Evolutionary conservation across 2,329 filamentous ascomycete species (phyloP).

Genomic region (Curvularia eragrostidis): DNA sequence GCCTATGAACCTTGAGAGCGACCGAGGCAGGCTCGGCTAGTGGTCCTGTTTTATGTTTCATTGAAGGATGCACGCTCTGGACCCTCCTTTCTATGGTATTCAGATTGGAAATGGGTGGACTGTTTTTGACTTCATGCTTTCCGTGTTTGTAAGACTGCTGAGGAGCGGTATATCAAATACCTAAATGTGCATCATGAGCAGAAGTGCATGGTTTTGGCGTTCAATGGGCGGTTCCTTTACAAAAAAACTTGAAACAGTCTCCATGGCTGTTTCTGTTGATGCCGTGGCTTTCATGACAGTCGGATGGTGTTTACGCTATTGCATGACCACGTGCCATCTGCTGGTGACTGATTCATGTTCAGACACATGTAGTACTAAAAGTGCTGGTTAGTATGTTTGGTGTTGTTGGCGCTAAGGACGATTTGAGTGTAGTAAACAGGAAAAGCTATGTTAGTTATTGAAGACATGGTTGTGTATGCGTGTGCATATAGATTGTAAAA

Average conservation of each 20-base stretch:
- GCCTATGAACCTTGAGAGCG: neutral
- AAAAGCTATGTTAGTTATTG: neutral
- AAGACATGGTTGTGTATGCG: neutral
- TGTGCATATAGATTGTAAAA: neutral
- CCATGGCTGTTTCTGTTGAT: neutral
- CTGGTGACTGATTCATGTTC: neutral
- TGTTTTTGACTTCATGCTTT: neutral
- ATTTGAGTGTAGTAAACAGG: neutral
- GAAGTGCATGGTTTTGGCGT: slow-evolving; percentile 19
- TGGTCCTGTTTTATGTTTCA: neutral
- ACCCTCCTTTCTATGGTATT: slow-evolving; percentile 3
- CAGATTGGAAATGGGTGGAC: neutral
- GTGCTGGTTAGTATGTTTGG: neutral
- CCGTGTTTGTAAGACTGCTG: slow-evolving; percentile 22
- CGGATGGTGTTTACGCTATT: neutral
- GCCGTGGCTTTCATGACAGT: neutral
- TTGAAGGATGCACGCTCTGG: neutral
- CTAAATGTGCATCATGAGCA: slow-evolving; percentile 16
- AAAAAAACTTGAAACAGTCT: slow-evolving; percentile 9
- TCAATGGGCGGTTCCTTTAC: slow-evolving; percentile 3
- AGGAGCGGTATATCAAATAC: slow-evolving; percentile 32
- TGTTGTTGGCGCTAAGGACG: neutral
- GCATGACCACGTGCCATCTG: neutral
- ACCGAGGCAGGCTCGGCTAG: neutral
- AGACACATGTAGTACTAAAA: neutral